phyloP scores from a whole-genome alignment of 768 basidiomycete genomes.

The Lactarius trivialis region DNA sequence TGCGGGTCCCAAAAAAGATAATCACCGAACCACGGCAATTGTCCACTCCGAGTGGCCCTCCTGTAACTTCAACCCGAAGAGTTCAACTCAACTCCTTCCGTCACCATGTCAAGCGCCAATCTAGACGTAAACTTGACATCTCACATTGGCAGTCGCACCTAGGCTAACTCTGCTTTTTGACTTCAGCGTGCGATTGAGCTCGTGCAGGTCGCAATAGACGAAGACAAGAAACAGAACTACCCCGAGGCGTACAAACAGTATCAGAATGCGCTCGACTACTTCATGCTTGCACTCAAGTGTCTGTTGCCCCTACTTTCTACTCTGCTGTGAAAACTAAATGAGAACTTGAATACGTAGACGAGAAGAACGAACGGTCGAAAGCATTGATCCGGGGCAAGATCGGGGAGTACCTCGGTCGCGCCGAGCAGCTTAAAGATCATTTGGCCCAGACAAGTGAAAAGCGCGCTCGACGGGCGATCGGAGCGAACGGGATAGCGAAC shows the following conservation, averaged over 20 bases:
- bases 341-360: constrained; percentile 43
- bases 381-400: constrained; percentile 81
- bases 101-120: constrained; percentile 16
- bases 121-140: constrained; percentile 11
- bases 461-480: constrained; percentile 42
- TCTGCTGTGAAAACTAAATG: neutral
- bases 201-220: constrained; percentile 88
- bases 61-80: neutral
- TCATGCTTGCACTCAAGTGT: constrained; percentile 97
- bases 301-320: constrained; percentile 25
- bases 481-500: constrained; percentile 40
- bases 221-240: constrained; percentile 91
- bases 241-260: constrained; percentile 91
- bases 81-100: neutral
- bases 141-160: neutral
- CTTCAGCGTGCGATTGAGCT: constrained; percentile 77
- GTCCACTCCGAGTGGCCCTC: neutral
- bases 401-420: constrained; percentile 84
- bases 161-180: neutral
- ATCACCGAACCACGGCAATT: neutral
- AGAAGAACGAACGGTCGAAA: constrained; percentile 94
- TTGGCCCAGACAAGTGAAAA: constrained; percentile 62
- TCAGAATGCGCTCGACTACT: constrained; percentile 94
- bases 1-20: neutral
- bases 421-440: constrained; percentile 88